A percentile compares a stretch with the other conserved stretches of the same genome.
These are phyloP conservation scores for Camellia japonica DNA, from an alignment of 148 eudicot species.

Conservation along the genomic window DNA sequence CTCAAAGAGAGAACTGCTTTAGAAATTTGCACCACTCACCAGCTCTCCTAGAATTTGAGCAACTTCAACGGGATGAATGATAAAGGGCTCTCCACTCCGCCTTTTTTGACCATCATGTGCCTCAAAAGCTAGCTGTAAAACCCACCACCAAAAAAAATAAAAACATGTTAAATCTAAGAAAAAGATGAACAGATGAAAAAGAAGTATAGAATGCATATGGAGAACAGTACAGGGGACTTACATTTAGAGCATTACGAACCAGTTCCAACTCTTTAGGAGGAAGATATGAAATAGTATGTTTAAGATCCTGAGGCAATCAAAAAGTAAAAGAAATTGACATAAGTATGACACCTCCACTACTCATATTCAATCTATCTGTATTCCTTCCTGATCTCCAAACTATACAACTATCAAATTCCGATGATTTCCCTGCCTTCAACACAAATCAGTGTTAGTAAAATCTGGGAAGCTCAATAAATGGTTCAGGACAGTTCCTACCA, in stretches of 20 bases:
- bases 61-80: conserved; percentile 95
- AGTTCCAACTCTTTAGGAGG: conserved; percentile 58
- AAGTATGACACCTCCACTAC: background rate
- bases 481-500: too few relatives aligned
- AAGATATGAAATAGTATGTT: conserved; percentile 71
- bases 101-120: conserved; percentile 96
- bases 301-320: conserved; percentile 62
- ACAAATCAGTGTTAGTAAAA: too few relatives aligned
- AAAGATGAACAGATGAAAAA: background rate
- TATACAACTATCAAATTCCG: too few relatives aligned
- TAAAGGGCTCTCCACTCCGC: conserved; percentile 96
- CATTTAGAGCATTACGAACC: conserved; percentile 68
- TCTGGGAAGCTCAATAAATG: too few relatives aligned
- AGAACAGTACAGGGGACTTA: conserved; percentile 13
- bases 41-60: conserved; percentile 94
- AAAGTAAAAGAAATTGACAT: conserved; percentile 13
- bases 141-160: conserved; percentile 14
- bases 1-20: background rate
- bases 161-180: too few relatives aligned
- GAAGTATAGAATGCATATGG: too few relatives aligned
- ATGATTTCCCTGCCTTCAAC: too few relatives aligned
- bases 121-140: conserved; percentile 81
- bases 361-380: background rate
- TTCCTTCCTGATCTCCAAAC: background rate
- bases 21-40: conserved; percentile 47